Evolutionary conservation across 2,329 filamentous ascomycete species (phyloP).

Genomic region (Coniochaeta prunicola): DNA sequence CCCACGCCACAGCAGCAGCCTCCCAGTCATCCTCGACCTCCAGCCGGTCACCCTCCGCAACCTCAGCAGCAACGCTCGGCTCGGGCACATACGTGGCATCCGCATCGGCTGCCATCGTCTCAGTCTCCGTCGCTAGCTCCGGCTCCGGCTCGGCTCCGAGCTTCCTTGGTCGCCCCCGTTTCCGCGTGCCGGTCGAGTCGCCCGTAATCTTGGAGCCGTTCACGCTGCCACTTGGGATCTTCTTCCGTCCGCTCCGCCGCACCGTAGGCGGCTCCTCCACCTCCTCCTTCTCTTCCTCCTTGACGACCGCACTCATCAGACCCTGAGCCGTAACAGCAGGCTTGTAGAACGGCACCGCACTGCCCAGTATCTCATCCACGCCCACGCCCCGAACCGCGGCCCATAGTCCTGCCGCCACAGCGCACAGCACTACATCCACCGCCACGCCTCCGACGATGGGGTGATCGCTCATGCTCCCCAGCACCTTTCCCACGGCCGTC

Average conservation of each 20-base stretch:
- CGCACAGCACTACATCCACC: constrained; percentile 51
- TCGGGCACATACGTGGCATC: constrained; percentile 30
- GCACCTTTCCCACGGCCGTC: constrained; percentile 35
- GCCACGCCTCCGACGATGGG: constrained; percentile 49
- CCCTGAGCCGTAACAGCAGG: constrained; percentile 2
- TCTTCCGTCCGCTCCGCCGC: neutral
- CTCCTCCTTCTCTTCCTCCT: neutral
- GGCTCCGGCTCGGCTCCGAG: constrained; percentile 15
- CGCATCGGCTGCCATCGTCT: constrained; percentile 11
- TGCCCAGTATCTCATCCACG: constrained; percentile 38
- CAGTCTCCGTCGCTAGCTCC: constrained; percentile 4
- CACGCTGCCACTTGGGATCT: constrained; percentile 5
- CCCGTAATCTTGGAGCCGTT: constrained; percentile 5
- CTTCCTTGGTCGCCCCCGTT: constrained; percentile 19
- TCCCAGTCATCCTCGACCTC: constrained; percentile 37
- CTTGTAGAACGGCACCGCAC: constrained; percentile 23
- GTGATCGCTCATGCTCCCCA: constrained; percentile 46
- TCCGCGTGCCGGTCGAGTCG: constrained; percentile 3
- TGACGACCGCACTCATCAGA: neutral
- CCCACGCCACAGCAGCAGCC: constrained; percentile 37
- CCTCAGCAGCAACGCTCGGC: constrained; percentile 20
- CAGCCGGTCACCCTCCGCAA: constrained; percentile 33
- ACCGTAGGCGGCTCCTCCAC: neutral
- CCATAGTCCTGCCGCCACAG: constrained; percentile 48
- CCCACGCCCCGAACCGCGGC: constrained; percentile 46